Evolutionary conservation across 495 filamentous ascomycete genomes (phyloP).

Genomic region (Astrothelium subdiscretum): DNA sequence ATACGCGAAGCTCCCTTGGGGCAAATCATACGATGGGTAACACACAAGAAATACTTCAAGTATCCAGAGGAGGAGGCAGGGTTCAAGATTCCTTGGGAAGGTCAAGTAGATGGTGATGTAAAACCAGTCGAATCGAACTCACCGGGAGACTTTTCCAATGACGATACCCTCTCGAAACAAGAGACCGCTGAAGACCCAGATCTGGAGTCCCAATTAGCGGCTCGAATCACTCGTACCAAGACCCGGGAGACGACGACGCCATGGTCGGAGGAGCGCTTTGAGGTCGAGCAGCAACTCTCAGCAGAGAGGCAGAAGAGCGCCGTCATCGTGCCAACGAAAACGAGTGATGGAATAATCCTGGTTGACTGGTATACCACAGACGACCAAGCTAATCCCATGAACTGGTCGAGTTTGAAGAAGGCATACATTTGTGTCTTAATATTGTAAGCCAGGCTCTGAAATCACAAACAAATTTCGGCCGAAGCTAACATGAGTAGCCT

Average conservation of each 20-base stretch:
- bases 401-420: slow-evolving; percentile 38
- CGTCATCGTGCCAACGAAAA: slow-evolving; percentile 5
- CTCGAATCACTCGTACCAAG: background rate
- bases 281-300: background rate
- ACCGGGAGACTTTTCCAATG: background rate
- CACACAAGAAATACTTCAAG: slow-evolving; percentile 16
- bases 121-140: background rate
- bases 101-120: background rate
- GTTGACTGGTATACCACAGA: slow-evolving; percentile 47
- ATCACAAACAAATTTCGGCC: background rate
- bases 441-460: background rate
- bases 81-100: slow-evolving; percentile 34
- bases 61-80: slow-evolving; percentile 28
- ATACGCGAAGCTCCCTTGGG: slow-evolving; percentile 29
- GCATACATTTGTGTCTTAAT: background rate
- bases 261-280: background rate
- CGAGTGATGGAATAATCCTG: slow-evolving; percentile 24
- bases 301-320: background rate
- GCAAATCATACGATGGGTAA: slow-evolving; percentile 22
- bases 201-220: background rate
- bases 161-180: background rate
- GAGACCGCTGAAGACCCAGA: background rate
- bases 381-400: slow-evolving; percentile 44
- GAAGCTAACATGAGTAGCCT: background rate
- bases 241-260: background rate